phyloP scores from a whole-genome alignment of 2,329 filamentous ascomycete species.

The Nigrograna mackinnonii region DNA sequence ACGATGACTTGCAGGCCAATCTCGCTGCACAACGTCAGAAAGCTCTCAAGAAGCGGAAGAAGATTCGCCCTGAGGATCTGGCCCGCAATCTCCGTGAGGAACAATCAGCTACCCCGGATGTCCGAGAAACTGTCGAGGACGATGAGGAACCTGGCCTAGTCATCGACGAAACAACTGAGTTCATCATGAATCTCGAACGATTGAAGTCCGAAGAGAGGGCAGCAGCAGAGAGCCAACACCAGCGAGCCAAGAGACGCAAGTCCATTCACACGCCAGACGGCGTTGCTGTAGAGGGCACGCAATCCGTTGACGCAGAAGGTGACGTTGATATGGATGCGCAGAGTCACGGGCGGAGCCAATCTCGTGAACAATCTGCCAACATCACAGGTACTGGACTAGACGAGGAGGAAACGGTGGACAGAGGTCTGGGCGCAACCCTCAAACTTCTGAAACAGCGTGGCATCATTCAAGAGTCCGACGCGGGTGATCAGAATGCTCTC shows the following conservation, averaged over 20 bases:
- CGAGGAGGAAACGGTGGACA: conserved; percentile 78
- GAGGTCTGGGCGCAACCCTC: conserved; percentile 81
- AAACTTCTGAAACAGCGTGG: conserved; percentile 84
- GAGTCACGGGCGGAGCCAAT: conserved; percentile 46
- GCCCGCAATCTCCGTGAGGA: conserved; percentile 77
- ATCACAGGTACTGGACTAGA: conserved; percentile 75
- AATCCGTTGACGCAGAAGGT: conserved; percentile 52
- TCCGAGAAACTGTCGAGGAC: conserved; percentile 64
- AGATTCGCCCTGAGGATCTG: conserved; percentile 81
- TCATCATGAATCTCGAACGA: conserved; percentile 81
- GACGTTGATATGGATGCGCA: conserved; percentile 59
- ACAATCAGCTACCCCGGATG: conserved; percentile 49
- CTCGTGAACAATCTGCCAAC: conserved; percentile 48
- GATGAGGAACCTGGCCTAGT: conserved; percentile 69
- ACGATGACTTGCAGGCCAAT: conserved; percentile 88
- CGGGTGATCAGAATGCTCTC: conserved; percentile 66
- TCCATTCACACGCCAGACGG: conserved; percentile 30
- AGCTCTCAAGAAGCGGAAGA: conserved; percentile 91
- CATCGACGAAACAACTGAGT: conserved; percentile 96
- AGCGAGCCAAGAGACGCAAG: conserved; percentile 56
- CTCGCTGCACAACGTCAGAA: conserved; percentile 80
- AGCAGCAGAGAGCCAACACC: conserved; percentile 40
- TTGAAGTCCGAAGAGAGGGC: conserved; percentile 39
- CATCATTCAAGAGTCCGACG: conserved; percentile 69
- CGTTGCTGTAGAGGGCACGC: conserved; percentile 24